phyloP scores from a whole-genome alignment of 2,329 filamentous ascomycete genomes.

The Sclerotinia trifoliorum region DNA sequence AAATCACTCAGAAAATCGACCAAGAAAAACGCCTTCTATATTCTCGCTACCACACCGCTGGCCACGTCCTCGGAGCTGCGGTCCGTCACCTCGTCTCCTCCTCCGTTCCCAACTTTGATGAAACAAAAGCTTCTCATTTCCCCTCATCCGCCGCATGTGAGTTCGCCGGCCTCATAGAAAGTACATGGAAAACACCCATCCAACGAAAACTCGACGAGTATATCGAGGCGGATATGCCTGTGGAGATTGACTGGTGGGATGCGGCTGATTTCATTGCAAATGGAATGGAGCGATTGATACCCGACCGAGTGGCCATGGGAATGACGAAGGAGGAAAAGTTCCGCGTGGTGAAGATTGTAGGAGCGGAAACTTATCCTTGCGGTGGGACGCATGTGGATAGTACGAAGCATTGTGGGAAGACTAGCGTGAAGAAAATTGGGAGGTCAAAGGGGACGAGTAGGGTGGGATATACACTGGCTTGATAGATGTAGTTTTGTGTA shows the following conservation, averaged over 20 bases:
- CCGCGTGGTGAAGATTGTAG: slow-evolving; percentile 67
- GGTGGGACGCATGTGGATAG: slow-evolving; percentile 70
- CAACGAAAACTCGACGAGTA: slow-evolving; percentile 61
- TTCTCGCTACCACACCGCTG: slow-evolving; percentile 70
- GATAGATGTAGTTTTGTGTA: neutral
- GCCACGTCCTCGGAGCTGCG: slow-evolving; percentile 68
- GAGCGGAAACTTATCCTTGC: slow-evolving; percentile 69
- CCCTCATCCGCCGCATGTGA: slow-evolving; percentile 66
- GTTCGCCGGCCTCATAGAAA: slow-evolving; percentile 65
- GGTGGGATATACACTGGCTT: slow-evolving; percentile 42
- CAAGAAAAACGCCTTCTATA: slow-evolving; percentile 58
- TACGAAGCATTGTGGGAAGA: slow-evolving; percentile 58
- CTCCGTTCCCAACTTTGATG: slow-evolving; percentile 54
- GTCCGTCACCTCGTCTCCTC: slow-evolving; percentile 56
- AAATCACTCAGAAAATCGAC: slow-evolving; percentile 59
- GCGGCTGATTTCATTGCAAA: slow-evolving; percentile 57
- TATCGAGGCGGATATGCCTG: slow-evolving; percentile 54
- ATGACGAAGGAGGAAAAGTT: slow-evolving; percentile 51
- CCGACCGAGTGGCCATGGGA: slow-evolving; percentile 45
- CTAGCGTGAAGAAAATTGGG: slow-evolving; percentile 65
- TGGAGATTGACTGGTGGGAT: slow-evolving; percentile 67
- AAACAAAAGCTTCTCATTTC: slow-evolving; percentile 71
- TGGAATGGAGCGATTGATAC: slow-evolving; percentile 55
- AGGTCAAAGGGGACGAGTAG: slow-evolving; percentile 62
- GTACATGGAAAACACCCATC: slow-evolving; percentile 60